Conservation (phyloP, 108 stramenopile species). For the Discostella stelligeroides region DNA sequence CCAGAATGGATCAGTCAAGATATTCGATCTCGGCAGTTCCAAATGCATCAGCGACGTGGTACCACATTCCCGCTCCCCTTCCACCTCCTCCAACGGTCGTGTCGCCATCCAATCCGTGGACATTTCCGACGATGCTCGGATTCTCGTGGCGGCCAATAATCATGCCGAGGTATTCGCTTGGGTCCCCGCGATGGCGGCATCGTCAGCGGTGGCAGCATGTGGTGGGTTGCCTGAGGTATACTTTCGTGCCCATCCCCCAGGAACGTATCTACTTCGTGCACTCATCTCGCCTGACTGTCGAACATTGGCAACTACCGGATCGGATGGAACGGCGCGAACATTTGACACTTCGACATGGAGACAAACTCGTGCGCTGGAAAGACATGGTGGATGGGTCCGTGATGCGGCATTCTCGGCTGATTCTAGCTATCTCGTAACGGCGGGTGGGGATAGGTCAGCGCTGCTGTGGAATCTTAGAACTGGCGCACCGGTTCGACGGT, state of each 20-base stretch:
- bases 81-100: slow-evolving; percentile 56
- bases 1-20: slow-evolving; percentile 85
- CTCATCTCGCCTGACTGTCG: slow-evolving; percentile 84
- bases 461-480: slow-evolving; percentile 94
- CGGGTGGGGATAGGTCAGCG: slow-evolving; percentile 91
- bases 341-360: slow-evolving; percentile 88
- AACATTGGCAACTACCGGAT: slow-evolving; percentile 90
- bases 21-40: slow-evolving; percentile 82
- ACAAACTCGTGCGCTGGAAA: slow-evolving; percentile 67
- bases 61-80: slow-evolving; percentile 63
- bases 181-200: slow-evolving; percentile 58
- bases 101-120: slow-evolving; percentile 86
- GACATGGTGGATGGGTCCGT: slow-evolving; percentile 96
- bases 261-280: slow-evolving; percentile 79
- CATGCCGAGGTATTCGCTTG: slow-evolving; percentile 90
- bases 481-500: slow-evolving; percentile 90
- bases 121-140: slow-evolving; percentile 76
- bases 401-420: slow-evolving; percentile 97
- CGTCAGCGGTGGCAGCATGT: slow-evolving; percentile 12
- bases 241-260: slow-evolving; percentile 81
- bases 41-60: slow-evolving; percentile 71
- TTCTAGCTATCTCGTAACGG: slow-evolving; percentile 94
- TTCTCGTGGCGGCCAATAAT: slow-evolving; percentile 82
- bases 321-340: slow-evolving; percentile 90
- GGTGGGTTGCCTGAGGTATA: slow-evolving; percentile 48